phyloP scores from a whole-genome alignment of 2,329 filamentous ascomycete genomes.

The Fusarium penzigii region DNA sequence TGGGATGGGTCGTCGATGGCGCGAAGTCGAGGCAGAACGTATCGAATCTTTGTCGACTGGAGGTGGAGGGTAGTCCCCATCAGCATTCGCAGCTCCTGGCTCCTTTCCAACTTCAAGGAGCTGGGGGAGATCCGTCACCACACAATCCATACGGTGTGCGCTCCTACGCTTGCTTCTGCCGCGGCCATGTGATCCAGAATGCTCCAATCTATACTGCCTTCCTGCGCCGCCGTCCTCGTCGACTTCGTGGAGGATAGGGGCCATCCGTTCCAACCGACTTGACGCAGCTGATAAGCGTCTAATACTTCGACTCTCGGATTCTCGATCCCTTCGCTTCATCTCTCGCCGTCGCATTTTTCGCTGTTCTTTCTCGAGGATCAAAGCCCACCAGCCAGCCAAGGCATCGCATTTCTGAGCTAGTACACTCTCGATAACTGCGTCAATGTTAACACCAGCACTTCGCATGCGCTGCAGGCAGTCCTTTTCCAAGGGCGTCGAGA shows the following conservation, averaged over 20 bases:
- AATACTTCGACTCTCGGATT: slow-evolving; percentile 76
- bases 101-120: slow-evolving; percentile 63
- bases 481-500: slow-evolving; percentile 84
- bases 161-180: slow-evolving; percentile 79
- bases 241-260: slow-evolving; percentile 74
- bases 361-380: slow-evolving; percentile 92
- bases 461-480: slow-evolving; percentile 91
- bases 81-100: slow-evolving; percentile 45
- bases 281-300: slow-evolving; percentile 87
- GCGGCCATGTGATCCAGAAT: slow-evolving; percentile 61
- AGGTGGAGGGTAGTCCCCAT: slow-evolving; percentile 59
- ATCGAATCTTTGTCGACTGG: slow-evolving; percentile 79
- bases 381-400: slow-evolving; percentile 92
- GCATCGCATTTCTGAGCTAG: slow-evolving; percentile 86
- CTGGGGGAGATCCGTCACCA: slow-evolving; percentile 73
- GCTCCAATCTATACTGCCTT: slow-evolving; percentile 45
- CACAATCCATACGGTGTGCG: slow-evolving; percentile 62
- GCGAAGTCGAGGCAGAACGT: slow-evolving; percentile 74
- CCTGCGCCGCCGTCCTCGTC: slow-evolving; percentile 69
- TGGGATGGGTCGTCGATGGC: slow-evolving; percentile 72
- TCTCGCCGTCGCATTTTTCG: slow-evolving; percentile 81
- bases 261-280: slow-evolving; percentile 79
- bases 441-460: slow-evolving; percentile 89
- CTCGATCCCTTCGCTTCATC: slow-evolving; percentile 80
- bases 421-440: slow-evolving; percentile 92